Base-by-base conservation (phyloP, 306 rosid species). In the Arachis hypogaea region DNA sequence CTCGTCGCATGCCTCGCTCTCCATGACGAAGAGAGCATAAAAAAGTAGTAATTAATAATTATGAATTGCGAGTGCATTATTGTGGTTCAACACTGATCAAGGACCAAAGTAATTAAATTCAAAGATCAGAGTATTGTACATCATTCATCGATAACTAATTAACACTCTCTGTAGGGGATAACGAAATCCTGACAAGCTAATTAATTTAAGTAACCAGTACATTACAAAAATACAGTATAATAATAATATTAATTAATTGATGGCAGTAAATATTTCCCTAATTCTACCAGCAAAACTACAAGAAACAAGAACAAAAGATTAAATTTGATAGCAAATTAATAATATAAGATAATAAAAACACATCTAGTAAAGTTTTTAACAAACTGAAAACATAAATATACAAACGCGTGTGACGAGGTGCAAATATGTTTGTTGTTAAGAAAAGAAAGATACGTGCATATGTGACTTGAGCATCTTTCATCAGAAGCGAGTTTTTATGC, bases 1-100 rank as follows among this genome's bases (percentile, higher is more conserved):
- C 41, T 16, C 7, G 41, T 22, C 28, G 28, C 41, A 33, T n/a
- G 58, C 14, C 14, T 14, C 14, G 14, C n/a, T 46, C 11, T 46
- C 1, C 51, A 46, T 46, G 4, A 46, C 41, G 51, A 38, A 42
- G 71, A 30, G 50, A 49, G 28, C 60, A 56, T 75, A 76, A 59
- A 44, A 4, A 33, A 5, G n/a, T 42, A 30, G n/a, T 42, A 30
- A 11, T 47, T 14, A 59, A 11, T 16, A 46, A 63, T 30, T 50
- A 30, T 9, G n/a, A 43, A 43, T 58, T 36, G 28, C 28, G 6
- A 49, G 18, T 7, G 47, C 43, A 10, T 40, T 64, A 30, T 42
- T 56, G 42, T 14, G 2, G 2, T n/a, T 59, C 71, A 46, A 46
- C 11, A 10, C 1, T 9, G 11, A 46, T 46, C 11, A 56, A n/a